Conservation (phyloP, 495 filamentous ascomycete genomes). For the Podospora bellae-mahoneyi region DNA sequence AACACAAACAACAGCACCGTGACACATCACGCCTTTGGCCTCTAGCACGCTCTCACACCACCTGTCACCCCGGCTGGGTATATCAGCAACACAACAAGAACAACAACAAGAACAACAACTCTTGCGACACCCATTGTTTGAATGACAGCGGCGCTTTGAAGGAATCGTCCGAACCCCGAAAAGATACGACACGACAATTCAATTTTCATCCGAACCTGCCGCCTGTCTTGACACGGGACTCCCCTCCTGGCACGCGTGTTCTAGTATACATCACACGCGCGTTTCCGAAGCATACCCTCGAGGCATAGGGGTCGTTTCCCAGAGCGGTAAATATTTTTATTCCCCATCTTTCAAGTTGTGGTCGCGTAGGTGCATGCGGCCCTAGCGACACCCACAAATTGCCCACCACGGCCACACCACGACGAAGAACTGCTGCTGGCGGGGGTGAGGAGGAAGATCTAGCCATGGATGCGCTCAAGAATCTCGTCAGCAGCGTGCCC, state of each 20-base stretch:
- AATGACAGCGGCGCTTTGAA: neutral
- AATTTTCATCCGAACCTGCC: neutral
- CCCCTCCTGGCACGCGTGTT: neutral
- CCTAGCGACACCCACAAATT: constrained; percentile 28
- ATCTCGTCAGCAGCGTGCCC: constrained; percentile 61
- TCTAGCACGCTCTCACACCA: neutral
- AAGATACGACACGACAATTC: neutral
- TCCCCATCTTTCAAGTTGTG: neutral
- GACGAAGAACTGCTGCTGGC: constrained; percentile 12
- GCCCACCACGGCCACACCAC: constrained; percentile 27
- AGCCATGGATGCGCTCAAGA: constrained; percentile 60
- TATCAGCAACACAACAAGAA: neutral
- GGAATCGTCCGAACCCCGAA: neutral
- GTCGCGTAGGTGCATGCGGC: constrained; percentile 28
- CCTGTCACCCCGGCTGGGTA: neutral
- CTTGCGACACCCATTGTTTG: neutral
- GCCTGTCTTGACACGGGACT: neutral
- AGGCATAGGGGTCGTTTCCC: neutral
- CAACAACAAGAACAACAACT: too few relatives aligned
- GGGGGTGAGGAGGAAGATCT: constrained; percentile 35
- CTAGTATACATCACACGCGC: neutral
- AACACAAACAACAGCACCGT: neutral
- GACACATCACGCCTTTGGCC: neutral
- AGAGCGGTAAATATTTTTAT: neutral
- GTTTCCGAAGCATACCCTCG: neutral